Evolutionary conservation across 345 rosid species (phyloP), one percentile per base, ranked within the genome.

Genomic region (Gossypium anomalum): DNA sequence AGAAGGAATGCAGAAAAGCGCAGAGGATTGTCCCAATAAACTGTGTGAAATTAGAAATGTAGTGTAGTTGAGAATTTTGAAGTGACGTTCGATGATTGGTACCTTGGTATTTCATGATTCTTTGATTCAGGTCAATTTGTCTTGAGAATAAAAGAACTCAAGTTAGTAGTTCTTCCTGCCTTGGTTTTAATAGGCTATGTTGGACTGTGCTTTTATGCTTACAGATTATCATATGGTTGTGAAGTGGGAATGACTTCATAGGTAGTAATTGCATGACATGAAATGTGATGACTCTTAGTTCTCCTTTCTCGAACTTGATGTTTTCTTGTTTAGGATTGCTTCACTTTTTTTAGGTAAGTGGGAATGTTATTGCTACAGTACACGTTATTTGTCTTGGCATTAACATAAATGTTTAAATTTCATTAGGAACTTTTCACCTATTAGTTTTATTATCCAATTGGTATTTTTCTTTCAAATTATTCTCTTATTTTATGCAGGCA

Each of bases 401-500:
- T 17, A 17, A 17, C 59, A n/a, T 29, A 27, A 2, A 12, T 70
- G 7, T n/a, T 52, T 70, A 52, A 70, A 29, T 52, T 52, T 52
- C 25, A 10, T 9, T 10, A 52, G 4, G 58, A 49, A 25, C 47
- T 34, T 16, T 2, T 10, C 10, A 9, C 22, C 16, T 16, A 3
- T 51, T 49, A 49, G 23, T 69, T 14, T 47, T 22, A 67, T 22
- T 11, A 68, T 53, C 60, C 19, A 51, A 17, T 5, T 7, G 73
- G 29, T 3, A 19, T 38, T 34, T 34, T 34, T 34, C 7, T 71
- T 71, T 56, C 34, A 71, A 38, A 20, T 41, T 56, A 7, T n/a
- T 19, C 16, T 73, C 55, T 17, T 27, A 47, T 61, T 48, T 60
- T 9, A 0, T 52, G 70, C 78, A 90, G 93, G 89, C 81, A 20